Base-by-base conservation (phyloP, 1,139 yeast species). In the Candida glucosophila region DNA sequence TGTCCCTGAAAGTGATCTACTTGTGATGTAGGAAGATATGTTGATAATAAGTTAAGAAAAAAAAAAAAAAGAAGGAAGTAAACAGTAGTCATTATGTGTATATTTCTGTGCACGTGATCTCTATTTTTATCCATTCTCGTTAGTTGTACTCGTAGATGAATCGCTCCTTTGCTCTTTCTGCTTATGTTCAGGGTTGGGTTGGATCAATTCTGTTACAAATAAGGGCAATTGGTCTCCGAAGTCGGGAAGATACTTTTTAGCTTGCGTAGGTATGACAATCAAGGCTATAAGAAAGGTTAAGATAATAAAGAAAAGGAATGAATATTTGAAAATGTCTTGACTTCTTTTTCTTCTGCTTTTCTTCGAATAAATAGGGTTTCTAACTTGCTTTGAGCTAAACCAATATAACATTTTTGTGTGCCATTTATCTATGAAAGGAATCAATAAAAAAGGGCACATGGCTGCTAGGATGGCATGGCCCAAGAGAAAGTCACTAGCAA, bases 401-500 rank as follows among this genome's bases (percentile, higher is more conserved):
- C 67, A 60, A 31, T 59, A 55, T 11, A 59, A 30, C 53, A 59
- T 51, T 20, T 46, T 31, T 2, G 60, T 44, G 33, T 60, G 67
- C 40, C 51, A 43, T 20, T 42, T 47, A 28, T 59, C 66, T 25
- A 79, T 56, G 35, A 64, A 77, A 0, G 95, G 95, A 4, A 81
- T 47, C 19, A 79, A 52, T 17, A 82, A 48, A 1, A 78, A 23
- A 0, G 93, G 93, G 1, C 71, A 54, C 47, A 82, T 74, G 3
- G 63, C 43, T 31, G 74, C 67, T 24, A 82, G 51, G 9, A 85
- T 46, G 15, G 64, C 44, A 46, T 85, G 94, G 0, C 85, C 77
- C 20, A 81, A 47, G 1, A 77, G 52, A 41, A 80, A 82, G 47
- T 85, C 95, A 19, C 70, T 69, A 1, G 83, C 72, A 52, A 81